These are phyloP conservation scores for Phlebopus sp. DNA, from an alignment of 1,284 basidiomycete species.

Conservation along the genomic window DNA sequence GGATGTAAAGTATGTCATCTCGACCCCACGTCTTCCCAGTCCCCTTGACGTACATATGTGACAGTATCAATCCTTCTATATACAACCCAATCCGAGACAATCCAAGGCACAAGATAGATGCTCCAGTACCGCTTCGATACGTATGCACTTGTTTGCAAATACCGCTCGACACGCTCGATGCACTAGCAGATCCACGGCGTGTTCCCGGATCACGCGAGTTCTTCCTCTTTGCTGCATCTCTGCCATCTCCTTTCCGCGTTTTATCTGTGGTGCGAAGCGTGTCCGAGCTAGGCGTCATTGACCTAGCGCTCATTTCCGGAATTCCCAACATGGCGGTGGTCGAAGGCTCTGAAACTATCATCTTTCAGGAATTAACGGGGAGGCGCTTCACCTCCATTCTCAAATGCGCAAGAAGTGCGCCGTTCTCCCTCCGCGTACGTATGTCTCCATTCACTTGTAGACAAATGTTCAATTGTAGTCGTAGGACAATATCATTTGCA, in stretches of 20 bases:
- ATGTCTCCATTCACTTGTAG: too few relatives aligned
- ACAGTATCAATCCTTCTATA: conserved; percentile 45
- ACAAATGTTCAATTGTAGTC: too few relatives aligned
- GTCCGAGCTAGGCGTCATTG: conserved; percentile 39
- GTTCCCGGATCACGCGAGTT: conserved; percentile 41
- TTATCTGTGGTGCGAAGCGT: conserved; percentile 40
- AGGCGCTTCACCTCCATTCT: conserved; percentile 24
- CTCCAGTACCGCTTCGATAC: conserved; percentile 48
- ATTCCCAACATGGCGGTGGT: conserved; percentile 45
- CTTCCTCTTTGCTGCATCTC: conserved; percentile 33
- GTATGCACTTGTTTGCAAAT: conserved; percentile 49
- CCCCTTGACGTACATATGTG: conserved; percentile 2
- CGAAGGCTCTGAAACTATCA: conserved; percentile 41
- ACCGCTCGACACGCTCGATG: conserved; percentile 48
- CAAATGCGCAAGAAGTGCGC: conserved; percentile 27
- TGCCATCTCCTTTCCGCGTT: conserved; percentile 41
- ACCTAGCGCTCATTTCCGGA: conserved; percentile 46
- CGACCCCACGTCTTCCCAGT: neutral
- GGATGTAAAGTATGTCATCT: conserved; percentile 30
- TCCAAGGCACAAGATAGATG: conserved; percentile 44
- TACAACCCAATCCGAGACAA: conserved; percentile 37
- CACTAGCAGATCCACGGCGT: conserved; percentile 46
- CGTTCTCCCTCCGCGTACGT: conserved; percentile 17
- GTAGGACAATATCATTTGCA: conserved; percentile 46
- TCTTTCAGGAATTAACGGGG: conserved; percentile 45